These are phyloP conservation scores for Schizothecium vesticola DNA, from an alignment of 495 filamentous ascomycete species.

Conservation along the genomic window DNA sequence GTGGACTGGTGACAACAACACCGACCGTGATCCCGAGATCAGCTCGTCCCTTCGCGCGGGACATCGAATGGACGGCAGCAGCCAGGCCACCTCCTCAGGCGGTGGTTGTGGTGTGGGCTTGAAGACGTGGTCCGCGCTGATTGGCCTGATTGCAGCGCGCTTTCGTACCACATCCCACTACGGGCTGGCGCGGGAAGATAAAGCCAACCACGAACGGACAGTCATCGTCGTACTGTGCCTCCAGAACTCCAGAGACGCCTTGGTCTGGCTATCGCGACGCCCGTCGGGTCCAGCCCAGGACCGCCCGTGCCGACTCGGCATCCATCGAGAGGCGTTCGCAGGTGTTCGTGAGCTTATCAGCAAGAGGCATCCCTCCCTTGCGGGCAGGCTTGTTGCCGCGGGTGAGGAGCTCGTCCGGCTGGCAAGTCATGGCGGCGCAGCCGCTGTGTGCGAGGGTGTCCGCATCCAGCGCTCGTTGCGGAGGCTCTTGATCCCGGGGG, in stretches of 20 bases:
- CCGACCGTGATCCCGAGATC: slow-evolving; percentile 18
- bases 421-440: neutral
- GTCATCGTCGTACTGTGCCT: slow-evolving; percentile 11
- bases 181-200: slow-evolving; percentile 32
- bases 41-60: slow-evolving; percentile 13
- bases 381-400: neutral
- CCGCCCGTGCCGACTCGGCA: neutral
- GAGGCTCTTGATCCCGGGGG: slow-evolving; percentile 11
- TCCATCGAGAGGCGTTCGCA: slow-evolving; percentile 2
- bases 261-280: slow-evolving; percentile 24
- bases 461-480: neutral
- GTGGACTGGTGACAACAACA: slow-evolving; percentile 4
- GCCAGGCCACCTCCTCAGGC: slow-evolving; percentile 22
- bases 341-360: slow-evolving; percentile 7
- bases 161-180: slow-evolving; percentile 31
- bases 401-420: neutral
- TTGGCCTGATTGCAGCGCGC: slow-evolving; percentile 27
- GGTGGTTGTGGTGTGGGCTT: slow-evolving; percentile 31
- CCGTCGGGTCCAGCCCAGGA: slow-evolving; percentile 5
- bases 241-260: slow-evolving; percentile 14
- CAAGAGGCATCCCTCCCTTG: neutral
- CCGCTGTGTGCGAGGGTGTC: neutral
- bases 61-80: slow-evolving; percentile 21
- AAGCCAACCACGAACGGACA: slow-evolving; percentile 33
- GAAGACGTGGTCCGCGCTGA: slow-evolving; percentile 37